Base-by-base conservation (phyloP, 2,329 filamentous ascomycete species). In the Nigrospora oryzae region DNA sequence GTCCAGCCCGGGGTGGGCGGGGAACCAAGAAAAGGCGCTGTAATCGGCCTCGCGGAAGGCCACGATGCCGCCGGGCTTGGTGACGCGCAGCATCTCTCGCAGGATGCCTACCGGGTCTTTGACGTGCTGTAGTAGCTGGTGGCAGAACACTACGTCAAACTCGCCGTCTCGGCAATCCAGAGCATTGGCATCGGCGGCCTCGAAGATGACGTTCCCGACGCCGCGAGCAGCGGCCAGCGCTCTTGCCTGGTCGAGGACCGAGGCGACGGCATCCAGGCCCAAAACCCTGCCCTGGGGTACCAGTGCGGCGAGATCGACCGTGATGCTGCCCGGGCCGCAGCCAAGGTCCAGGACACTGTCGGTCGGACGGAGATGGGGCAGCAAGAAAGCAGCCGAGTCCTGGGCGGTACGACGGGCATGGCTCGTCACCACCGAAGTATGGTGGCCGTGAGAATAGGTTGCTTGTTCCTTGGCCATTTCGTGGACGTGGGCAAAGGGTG, bases 71-170 rank as follows among this genome's bases (percentile, higher is more conserved):
- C 77, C 78, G 4, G 72, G 52, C 74, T 45, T 77, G 17, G 66
- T 60, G 2, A 82, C 73, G 0, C 73, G 67, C 12, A 68, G 64
- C 73, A 82, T 76, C 53, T 78, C 74, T 17, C 61, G 58, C 46
- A 81, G 56, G 3, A 73, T 70, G 2, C 58, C 54, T 0, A 75
- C 58, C 0, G 77, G 77, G 47, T 75, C 65, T 17, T 62, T 58
- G 4, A 82, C 60, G 57, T 83, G 79, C 50, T 73, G 68, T 11
- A 83, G 63, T 4, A 82, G 70, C 54, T 81, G 77, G 52, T 79
- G 74, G 19, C 69, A 71, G 52, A 75, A 73, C 7, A 81, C 76
- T n/a, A 83, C 57, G 51, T 83, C 79, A 49, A 82, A 83, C 3
- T 63, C 56, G 28, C 62, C 63, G 45, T 79, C 71, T 3, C 62